phyloP scores from a whole-genome alignment of 2,329 filamentous ascomycete species.

The Aspergillus sp. region DNA sequence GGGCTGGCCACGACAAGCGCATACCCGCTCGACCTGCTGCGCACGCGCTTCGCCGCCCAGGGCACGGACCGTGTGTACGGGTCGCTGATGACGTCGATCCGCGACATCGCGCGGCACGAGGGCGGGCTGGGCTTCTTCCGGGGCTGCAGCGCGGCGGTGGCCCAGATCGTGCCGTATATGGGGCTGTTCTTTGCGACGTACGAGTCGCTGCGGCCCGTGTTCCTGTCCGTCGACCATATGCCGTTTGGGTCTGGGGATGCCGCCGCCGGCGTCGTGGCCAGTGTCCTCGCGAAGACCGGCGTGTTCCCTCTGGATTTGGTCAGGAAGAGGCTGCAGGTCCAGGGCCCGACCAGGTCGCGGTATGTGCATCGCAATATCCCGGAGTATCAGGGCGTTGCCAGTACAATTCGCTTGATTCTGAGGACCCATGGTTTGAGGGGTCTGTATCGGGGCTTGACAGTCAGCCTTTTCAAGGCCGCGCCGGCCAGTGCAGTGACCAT shows the following conservation, averaged over 20 bases:
- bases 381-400: slow-evolving; percentile 60
- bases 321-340: slow-evolving; percentile 86
- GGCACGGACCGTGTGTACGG: slow-evolving; percentile 70
- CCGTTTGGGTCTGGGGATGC: slow-evolving; percentile 75
- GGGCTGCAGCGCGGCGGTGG: slow-evolving; percentile 69
- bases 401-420: slow-evolving; percentile 60
- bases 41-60: slow-evolving; percentile 94
- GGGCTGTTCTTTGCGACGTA: slow-evolving; percentile 90
- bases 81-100: slow-evolving; percentile 59
- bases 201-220: slow-evolving; percentile 59
- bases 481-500: slow-evolving; percentile 88
- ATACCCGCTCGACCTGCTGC: slow-evolving; percentile 85
- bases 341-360: slow-evolving; percentile 68
- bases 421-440: slow-evolving; percentile 65
- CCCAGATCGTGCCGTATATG: slow-evolving; percentile 93
- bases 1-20: slow-evolving; percentile 72
- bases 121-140: slow-evolving; percentile 76
- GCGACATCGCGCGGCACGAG: slow-evolving; percentile 65
- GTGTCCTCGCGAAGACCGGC: slow-evolving; percentile 72
- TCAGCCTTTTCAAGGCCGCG: slow-evolving; percentile 85
- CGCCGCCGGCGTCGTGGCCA: slow-evolving; percentile 68
- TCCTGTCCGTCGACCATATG: slow-evolving; percentile 39
- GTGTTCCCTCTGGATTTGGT: slow-evolving; percentile 92
- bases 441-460: slow-evolving; percentile 76
- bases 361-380: slow-evolving; percentile 88